Percentiles rank a stretch among this genome's conserved stretches.
phyloP scores from a whole-genome alignment of 2,329 filamentous ascomycete species.

The Aspergillus fijiensis region DNA sequence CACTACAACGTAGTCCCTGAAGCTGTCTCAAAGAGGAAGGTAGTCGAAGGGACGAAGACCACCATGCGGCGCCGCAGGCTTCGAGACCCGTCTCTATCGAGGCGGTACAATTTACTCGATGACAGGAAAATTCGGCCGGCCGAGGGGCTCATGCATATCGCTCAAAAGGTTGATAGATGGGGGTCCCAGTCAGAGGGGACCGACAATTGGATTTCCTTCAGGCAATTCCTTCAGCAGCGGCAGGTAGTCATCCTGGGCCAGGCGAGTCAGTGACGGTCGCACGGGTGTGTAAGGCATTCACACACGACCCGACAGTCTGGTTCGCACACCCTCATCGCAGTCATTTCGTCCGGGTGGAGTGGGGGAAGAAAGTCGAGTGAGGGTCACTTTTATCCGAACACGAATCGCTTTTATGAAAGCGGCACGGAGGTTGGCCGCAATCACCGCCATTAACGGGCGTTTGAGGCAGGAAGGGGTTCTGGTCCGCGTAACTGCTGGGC shows the following conservation, averaged over 20 bases:
- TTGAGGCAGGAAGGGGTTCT: background rate
- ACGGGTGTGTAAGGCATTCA: conserved; percentile 16
- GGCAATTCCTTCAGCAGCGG: background rate
- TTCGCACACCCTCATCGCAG: conserved; percentile 27
- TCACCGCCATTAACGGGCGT: background rate
- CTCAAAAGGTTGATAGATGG: conserved; percentile 11
- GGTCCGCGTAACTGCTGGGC: background rate
- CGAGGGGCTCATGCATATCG: conserved; percentile 25
- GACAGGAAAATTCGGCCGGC: conserved; percentile 11
- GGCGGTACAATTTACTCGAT: background rate
- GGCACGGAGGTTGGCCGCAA: background rate
- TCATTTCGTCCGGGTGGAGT: conserved; percentile 1
- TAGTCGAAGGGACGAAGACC: background rate
- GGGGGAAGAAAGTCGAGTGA: background rate
- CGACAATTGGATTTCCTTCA: conserved; percentile 6
- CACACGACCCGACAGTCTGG: conserved; percentile 29
- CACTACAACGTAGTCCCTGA: background rate
- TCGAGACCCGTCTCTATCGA: background rate
- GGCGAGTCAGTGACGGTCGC: background rate
- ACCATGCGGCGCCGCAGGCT: background rate
- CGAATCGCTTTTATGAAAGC: conserved; percentile 4
- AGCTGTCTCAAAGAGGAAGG: conserved; percentile 4
- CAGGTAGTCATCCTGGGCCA: background rate
- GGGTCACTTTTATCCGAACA: background rate
- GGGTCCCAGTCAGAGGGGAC: conserved; percentile 11